These are phyloP conservation scores for Scutellaria galericulata DNA, from an alignment of 257 asterid species.

Conservation along the genomic window DNA sequence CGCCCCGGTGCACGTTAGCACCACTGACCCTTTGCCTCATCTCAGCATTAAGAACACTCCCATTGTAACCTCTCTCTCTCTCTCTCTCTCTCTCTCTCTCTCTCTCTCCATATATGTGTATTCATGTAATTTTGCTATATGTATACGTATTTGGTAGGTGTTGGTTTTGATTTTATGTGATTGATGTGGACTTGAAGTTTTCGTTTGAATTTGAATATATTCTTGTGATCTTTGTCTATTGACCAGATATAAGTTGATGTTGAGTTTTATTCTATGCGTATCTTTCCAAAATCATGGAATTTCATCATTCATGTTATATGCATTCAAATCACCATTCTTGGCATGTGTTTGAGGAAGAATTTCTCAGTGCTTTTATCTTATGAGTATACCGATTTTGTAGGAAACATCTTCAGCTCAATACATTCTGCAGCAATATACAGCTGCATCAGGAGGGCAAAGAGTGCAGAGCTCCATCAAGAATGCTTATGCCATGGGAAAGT, in stretches of 20 bases:
- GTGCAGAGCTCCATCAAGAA: slow-evolving; percentile 66
- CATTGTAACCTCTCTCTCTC: slow-evolving; percentile 50
- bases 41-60: slow-evolving; percentile 84
- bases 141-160: neutral
- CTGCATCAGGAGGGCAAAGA: slow-evolving; percentile 83
- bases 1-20: slow-evolving; percentile 86
- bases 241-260: neutral
- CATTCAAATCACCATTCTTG: neutral
- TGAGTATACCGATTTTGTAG: slow-evolving; percentile 42
- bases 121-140: neutral
- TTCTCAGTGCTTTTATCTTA: slow-evolving; percentile 6
- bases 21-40: slow-evolving; percentile 76
- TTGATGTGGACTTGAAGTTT: slow-evolving; percentile 15
- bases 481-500: slow-evolving; percentile 80
- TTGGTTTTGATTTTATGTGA: neutral
- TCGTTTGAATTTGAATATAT: slow-evolving; percentile 18
- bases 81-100: slow-evolving; percentile 2
- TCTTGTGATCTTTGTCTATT: slow-evolving; percentile 18
- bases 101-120: neutral
- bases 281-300: neutral
- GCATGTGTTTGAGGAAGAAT: neutral
- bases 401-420: slow-evolving; percentile 84
- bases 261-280: neutral
- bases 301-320: neutral
- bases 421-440: slow-evolving; percentile 78